These are phyloP conservation scores for Corymbia maculata DNA, from an alignment of 345 rosid species.

Conservation along the genomic window DNA sequence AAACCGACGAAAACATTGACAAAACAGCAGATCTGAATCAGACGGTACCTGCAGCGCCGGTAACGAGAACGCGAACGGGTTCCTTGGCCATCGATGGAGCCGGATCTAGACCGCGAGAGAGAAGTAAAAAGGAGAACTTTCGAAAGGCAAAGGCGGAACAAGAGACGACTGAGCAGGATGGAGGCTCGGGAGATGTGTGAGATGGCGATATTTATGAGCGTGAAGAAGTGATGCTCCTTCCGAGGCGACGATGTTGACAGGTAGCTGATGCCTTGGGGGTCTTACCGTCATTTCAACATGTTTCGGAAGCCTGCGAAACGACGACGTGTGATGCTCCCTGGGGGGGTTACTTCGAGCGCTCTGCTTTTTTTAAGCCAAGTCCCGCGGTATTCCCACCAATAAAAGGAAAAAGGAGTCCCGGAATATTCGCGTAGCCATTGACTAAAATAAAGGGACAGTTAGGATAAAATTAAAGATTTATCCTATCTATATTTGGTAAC, in stretches of 20 bases:
- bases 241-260: neutral
- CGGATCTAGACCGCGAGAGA: neutral
- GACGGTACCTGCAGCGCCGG: slow-evolving; percentile 88
- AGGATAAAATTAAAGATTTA: too few relatives aligned
- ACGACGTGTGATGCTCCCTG: neutral
- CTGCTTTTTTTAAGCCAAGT: neutral
- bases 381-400: neutral
- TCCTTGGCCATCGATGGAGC: slow-evolving; percentile 59
- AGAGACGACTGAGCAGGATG: neutral
- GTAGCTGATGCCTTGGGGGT: neutral
- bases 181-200: neutral
- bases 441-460: too few relatives aligned
- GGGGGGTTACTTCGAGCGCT: neutral
- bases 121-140: neutral
- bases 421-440: neutral
- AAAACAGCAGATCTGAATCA: neutral
- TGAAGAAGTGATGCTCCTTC: neutral
- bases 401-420: neutral
- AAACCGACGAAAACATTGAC: neutral
- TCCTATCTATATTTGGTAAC: too few relatives aligned
- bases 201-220: neutral
- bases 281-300: neutral
- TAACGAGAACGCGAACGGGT: slow-evolving; percentile 94
- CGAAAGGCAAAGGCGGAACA: neutral
- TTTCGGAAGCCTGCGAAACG: neutral